Conservation (phyloP, 1,284 basidiomycete species). For the Puccinia polysora region DNA sequence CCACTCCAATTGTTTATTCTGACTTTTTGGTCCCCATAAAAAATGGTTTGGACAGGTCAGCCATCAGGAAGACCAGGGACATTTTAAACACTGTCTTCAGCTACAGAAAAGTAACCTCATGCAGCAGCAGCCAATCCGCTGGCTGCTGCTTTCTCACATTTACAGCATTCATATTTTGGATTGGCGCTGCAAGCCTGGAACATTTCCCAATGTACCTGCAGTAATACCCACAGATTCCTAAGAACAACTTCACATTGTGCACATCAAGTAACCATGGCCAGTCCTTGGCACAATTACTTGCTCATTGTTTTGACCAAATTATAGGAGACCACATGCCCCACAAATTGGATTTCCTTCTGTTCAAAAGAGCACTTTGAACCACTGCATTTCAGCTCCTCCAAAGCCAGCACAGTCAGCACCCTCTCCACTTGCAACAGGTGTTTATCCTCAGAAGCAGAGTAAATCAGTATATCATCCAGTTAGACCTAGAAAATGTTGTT, state of each 20-base stretch:
- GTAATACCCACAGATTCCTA: constrained; percentile 56
- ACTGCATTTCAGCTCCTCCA: constrained; percentile 28
- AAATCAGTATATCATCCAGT: constrained; percentile 45
- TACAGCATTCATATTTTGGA: constrained; percentile 47
- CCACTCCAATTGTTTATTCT: no score
- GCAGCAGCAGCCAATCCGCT: not conserved
- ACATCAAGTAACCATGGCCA: constrained; percentile 55
- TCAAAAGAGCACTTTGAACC: constrained; percentile 42
- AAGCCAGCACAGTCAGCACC: constrained; percentile 10
- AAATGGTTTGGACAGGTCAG: no score
- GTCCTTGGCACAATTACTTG: constrained; percentile 55
- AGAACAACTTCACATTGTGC: constrained; percentile 53
- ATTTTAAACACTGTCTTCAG: no score
- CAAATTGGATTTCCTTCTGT: constrained; percentile 53
- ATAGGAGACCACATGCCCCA: constrained; percentile 55
- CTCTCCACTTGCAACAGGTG: constrained; percentile 23
- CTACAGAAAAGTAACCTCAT: no score
- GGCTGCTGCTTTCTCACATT: not conserved
- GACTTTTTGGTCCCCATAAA: no score
- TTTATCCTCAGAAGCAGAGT: constrained; percentile 30
- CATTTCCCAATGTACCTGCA: constrained; percentile 55
- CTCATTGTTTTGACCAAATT: constrained; percentile 55
- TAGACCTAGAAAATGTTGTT: constrained; percentile 29
- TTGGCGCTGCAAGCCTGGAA: constrained; percentile 52
- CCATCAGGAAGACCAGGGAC: no score